phyloP scores from a whole-genome alignment of 306 rosid genomes.

The Macrotyloma uniflorum region DNA sequence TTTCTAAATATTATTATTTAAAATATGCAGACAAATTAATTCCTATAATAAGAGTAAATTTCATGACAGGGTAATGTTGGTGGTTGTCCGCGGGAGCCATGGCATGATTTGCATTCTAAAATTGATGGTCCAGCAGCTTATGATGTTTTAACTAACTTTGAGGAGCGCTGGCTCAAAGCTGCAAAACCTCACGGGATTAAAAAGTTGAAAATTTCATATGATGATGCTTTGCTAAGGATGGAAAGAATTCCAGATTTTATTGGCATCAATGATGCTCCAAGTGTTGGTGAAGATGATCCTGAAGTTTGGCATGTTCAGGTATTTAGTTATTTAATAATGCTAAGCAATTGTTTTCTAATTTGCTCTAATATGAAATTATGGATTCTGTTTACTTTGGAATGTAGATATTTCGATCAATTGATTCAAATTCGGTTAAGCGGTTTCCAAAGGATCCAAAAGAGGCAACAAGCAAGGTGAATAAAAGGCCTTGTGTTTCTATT shows the following conservation, averaged over 20 bases:
- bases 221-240: conserved; percentile 83
- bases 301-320: conserved; percentile 99
- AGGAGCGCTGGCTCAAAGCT: conserved; percentile 96
- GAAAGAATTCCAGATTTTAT: conserved; percentile 87
- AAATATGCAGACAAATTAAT: conserved; percentile 9
- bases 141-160: conserved; percentile 92
- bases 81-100: conserved; percentile 98
- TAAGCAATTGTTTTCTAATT: conserved; percentile 9
- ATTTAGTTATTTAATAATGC: conserved; percentile 19
- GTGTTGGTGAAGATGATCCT: conserved; percentile 64
- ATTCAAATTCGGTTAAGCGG: conserved; percentile 82
- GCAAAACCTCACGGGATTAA: conserved; percentile 86
- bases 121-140: conserved; percentile 98
- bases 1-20: conserved; percentile 16
- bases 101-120: conserved; percentile 97
- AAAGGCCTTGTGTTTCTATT: conserved; percentile 39
- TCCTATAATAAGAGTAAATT: conserved; percentile 32
- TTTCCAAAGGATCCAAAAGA: conserved; percentile 93
- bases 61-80: conserved; percentile 65
- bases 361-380: conserved; percentile 9
- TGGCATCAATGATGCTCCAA: conserved; percentile 58
- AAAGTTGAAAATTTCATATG: conserved; percentile 68
- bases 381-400: conserved; percentile 39
- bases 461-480: conserved; percentile 76
- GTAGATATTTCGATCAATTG: conserved; percentile 95